A percentile compares a stretch with the other conserved stretches of the same genome.
Evolutionary conservation across 345 rosid species (phyloP).

Genomic region (Gossypium turneri): DNA sequence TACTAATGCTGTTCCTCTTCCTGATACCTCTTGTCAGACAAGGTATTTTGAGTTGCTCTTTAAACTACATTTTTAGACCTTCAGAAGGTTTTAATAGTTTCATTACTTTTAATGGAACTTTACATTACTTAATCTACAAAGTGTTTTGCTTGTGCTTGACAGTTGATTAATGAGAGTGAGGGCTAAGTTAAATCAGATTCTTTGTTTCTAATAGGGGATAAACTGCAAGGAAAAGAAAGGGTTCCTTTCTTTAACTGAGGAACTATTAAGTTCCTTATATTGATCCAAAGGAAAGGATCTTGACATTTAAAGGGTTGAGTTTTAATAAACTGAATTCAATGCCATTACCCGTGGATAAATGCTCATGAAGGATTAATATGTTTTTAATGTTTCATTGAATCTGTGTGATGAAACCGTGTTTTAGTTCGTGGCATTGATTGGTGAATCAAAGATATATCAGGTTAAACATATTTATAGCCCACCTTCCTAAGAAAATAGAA

Average conservation of each 20-base stretch:
- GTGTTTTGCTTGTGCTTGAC: not conserved
- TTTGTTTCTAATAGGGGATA: not conserved
- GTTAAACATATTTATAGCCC: conserved; percentile 1
- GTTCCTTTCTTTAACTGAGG: not conserved
- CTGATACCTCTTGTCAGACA: not conserved
- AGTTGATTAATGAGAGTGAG: not conserved
- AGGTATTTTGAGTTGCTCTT: not conserved
- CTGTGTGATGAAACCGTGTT: not conserved
- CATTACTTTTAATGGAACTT: not conserved
- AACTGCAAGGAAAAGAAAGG: not conserved
- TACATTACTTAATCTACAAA: not conserved
- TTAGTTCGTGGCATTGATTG: not conserved
- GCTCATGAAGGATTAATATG: too few species aligned
- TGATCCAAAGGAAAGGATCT: not conserved
- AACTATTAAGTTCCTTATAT: not conserved
- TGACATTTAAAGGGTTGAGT: not conserved
- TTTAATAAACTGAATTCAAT: not conserved
- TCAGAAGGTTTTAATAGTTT: not conserved
- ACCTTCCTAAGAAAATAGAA: not conserved
- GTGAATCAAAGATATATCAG: not conserved
- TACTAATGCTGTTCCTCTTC: not conserved
- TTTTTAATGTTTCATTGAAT: not conserved
- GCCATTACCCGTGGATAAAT: not conserved
- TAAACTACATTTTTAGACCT: not conserved
- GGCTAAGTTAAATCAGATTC: not conserved